phyloP scores from a whole-genome alignment of 768 basidiomycete species.

The Boletus insuetus region DNA sequence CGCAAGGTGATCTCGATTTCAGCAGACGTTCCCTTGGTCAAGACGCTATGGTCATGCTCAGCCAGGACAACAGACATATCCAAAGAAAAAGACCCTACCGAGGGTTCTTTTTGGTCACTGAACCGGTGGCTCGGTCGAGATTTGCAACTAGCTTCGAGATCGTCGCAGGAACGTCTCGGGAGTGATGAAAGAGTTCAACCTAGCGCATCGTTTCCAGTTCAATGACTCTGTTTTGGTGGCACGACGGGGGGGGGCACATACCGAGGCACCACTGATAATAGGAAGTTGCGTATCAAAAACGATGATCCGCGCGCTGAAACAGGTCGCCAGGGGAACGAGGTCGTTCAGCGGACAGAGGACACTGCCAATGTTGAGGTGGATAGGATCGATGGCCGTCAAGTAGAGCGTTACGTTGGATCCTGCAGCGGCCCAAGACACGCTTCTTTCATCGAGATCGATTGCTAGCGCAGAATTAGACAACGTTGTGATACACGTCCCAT shows the following conservation, averaged over 20 bases:
- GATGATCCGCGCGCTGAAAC: constrained; percentile 85
- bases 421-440: constrained; percentile 82
- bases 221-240: neutral
- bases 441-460: constrained; percentile 80
- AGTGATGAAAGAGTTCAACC: constrained; percentile 96
- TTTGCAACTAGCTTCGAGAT: constrained; percentile 77
- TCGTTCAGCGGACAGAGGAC: constrained; percentile 79
- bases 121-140: constrained; percentile 75
- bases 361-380: constrained; percentile 83
- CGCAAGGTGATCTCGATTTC: constrained; percentile 82
- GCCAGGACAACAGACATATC: neutral
- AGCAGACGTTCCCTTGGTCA: constrained; percentile 83
- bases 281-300: constrained; percentile 92
- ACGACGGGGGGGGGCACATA: constrained; percentile 33
- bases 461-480: constrained; percentile 41
- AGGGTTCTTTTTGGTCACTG: constrained; percentile 73
- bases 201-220: constrained; percentile 23
- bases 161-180: constrained; percentile 86
- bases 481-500: neutral
- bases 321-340: constrained; percentile 70
- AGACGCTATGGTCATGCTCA: constrained; percentile 50
- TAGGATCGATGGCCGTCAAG: constrained; percentile 79
- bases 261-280: constrained; percentile 83
- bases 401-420: constrained; percentile 88
- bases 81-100: constrained; percentile 45